Base-by-base conservation (phyloP, 768 basidiomycete genomes). In the Myochromella boudieri region DNA sequence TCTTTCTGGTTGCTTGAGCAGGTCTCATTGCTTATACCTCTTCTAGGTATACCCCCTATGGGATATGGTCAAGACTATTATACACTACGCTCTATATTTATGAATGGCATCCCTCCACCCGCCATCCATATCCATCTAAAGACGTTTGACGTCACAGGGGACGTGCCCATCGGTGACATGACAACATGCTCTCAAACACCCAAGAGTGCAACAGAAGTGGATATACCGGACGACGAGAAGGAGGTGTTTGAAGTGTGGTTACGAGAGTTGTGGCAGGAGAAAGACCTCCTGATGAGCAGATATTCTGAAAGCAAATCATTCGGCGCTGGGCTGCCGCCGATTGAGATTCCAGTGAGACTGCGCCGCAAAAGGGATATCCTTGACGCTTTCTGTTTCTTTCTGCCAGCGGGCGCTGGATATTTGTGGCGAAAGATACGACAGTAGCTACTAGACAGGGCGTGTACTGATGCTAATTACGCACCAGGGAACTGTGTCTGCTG, bases 61-160 rank as follows among this genome's bases (percentile, higher is more conserved):
- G 84, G 81, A 24, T 94, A 89, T 58, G 93, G 93, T 0, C 94
- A 97, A 65, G 77, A 81, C 18, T 91, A 85, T 63, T 97, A 95
- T 65, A 94, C 91, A 32, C 69, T 98, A 31, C 82, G 87, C 32
- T 94, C 93, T 6, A 85, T 97, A 51, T 97, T 95, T 67, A 75
- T 86, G 47, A 75, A 85, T 52, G 78, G 87, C 3, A 68, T 91
- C 3, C 76, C 94, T 3, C 94, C 95, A 1, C 95, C 95, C 0
- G 69, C 74, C 6, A 76, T 99, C 28, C 90, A 95, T 67, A 76
- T 97, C 57, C 95, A 98, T 63, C 63, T 98, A 32, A 82, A 91
- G 37, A 68, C 86, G 54, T 91, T 89, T 61, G 72, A 87, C 51
- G 86, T 91, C 11, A 68, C 74, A 12, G 62, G 61, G 18, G 78